Base-by-base conservation (phyloP, 2,329 filamentous ascomycete genomes). In the Metarhizium rileyi region DNA sequence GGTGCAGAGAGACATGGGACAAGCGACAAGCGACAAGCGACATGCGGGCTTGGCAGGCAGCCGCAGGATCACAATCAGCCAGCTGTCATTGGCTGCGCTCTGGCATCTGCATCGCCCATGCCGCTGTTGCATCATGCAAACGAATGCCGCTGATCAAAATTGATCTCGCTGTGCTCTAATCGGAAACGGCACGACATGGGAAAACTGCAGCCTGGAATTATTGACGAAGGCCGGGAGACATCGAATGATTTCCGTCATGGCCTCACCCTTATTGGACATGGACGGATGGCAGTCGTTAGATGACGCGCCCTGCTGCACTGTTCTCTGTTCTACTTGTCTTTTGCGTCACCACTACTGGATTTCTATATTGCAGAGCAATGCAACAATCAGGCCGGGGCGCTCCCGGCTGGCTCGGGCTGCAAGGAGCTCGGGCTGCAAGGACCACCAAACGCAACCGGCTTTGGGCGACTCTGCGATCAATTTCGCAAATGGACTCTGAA, bases 101-200 rank as follows among this genome's bases (percentile, higher is more conserved):
- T 43, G 42, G 41, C 33, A 28, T 42, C 20, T 46, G 41, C 33
- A 25, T 45, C 26, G 41, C 33, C 40, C 35, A n/a, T n/a, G n/a
- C 26, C 33, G 40, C 49, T 42, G 25, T 41, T 36, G 26, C 50
- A 46, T 48, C 50, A 42, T 51, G 26, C 50, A 49, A 33, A 33
- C 30, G 30, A 33, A 33, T 33, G 30, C 30, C 30, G 30, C 30
- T 33, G 7, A 14, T 33, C 9, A 16, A 5, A 10, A 33, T 14
- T 10, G 30, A 16, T 33, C 30, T n/a, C n/a, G n/a, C n/a, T n/a
- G n/a, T n/a, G n/a, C n/a, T n/a, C n/a, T n/a, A n/a, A n/a, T n/a
- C n/a, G n/a, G n/a, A n/a, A n/a, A n/a, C n/a, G n/a, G n/a, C n/a
- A n/a, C n/a, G n/a, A n/a, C n/a, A n/a, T n/a, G n/a, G n/a, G n/a